Percentiles rank a stretch among this genome's conserved stretches.
phyloP scores from a whole-genome alignment of 768 basidiomycete species.

The Postia placenta region DNA sequence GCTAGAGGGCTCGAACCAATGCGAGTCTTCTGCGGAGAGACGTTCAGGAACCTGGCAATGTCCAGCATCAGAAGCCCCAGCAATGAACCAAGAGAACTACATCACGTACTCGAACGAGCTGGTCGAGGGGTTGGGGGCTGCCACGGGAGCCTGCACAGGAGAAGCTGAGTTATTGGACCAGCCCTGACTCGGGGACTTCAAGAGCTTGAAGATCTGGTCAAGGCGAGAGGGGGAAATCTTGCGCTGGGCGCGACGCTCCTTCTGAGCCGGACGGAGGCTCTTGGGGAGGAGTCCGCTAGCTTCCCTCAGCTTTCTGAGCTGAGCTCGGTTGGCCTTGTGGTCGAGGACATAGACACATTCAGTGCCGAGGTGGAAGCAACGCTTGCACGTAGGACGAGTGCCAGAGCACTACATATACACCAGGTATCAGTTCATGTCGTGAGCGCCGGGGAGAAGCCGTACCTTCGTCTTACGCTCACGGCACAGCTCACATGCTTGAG shows the following conservation, averaged over 20 bases:
- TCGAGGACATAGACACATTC: slow-evolving; percentile 12
- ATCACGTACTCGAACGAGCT: neutral
- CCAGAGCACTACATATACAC: slow-evolving; percentile 8
- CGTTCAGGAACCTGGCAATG: neutral
- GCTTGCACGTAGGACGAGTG: slow-evolving; percentile 6
- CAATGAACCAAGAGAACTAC: neutral
- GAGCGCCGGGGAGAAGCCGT: neutral
- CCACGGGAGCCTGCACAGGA: neutral
- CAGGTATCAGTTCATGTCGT: neutral
- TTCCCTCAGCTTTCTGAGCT: slow-evolving; percentile 1
- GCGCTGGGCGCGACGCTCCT: neutral
- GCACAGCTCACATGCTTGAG: slow-evolving; percentile 15
- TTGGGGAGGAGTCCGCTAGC: neutral
- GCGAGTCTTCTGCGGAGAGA: neutral
- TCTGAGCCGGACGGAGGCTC: neutral
- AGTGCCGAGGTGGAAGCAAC: slow-evolving; percentile 3
- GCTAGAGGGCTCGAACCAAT: neutral
- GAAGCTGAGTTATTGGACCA: neutral
- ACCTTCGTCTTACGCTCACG: slow-evolving; percentile 14
- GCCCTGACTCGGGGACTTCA: neutral
- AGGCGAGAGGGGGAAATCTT: neutral
- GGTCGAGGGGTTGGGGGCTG: neutral
- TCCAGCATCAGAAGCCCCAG: neutral
- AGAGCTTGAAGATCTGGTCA: neutral
- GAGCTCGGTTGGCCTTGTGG: slow-evolving; percentile 7